Evolutionary conservation across 2,329 filamentous ascomycete species (phyloP), one percentile per base, ranked within the genome.

Genomic region (Botrytis tulipae): DNA sequence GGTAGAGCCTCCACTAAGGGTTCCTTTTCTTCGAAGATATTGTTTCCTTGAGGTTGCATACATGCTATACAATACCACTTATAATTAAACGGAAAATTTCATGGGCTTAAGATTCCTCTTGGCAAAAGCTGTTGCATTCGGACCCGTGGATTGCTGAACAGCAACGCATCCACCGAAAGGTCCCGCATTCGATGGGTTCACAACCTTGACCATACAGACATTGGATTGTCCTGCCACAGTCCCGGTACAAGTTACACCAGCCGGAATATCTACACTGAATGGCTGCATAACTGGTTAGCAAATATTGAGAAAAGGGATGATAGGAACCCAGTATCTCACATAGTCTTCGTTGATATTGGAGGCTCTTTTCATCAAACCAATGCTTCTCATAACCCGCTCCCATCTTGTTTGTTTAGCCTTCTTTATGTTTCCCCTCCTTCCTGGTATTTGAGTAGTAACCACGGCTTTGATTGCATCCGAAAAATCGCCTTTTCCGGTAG

Each of bases 401-500:
- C 75, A 74, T 46, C 73, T 73, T 72, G 76, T 77, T 68, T 68
- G 65, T 42, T 76, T 74, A n/a, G 68, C 74, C 69, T 78, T 76
- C 54, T 75, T 74, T 73, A 83, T 83, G 71, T 83, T 81, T 25
- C 82, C 82, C 25, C 76, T 76, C 0, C 72, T 79, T 57, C 83
- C 83, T 6, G 83, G 83, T 4, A 84, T 80, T 75, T 84, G 81
- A 9, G 79, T 79, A 16, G 77, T 74, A n/a, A 80, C 77, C 0
- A 78, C 61, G 44, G 83, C 77, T 66, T 76, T 70, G 25, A 75
- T 76, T 70, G 80, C 81, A 57, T 78, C 80, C 63, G 83, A 73
- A 70, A 77, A 78, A 42, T 70, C 80, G 14, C 85, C 89, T 4
- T 88, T 89, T 71, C 84, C 89, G 73, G 89, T 88, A 70, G 84